Base-by-base conservation (phyloP, 139 green algal species). In the Edaphochlamys debaryana region DNA sequence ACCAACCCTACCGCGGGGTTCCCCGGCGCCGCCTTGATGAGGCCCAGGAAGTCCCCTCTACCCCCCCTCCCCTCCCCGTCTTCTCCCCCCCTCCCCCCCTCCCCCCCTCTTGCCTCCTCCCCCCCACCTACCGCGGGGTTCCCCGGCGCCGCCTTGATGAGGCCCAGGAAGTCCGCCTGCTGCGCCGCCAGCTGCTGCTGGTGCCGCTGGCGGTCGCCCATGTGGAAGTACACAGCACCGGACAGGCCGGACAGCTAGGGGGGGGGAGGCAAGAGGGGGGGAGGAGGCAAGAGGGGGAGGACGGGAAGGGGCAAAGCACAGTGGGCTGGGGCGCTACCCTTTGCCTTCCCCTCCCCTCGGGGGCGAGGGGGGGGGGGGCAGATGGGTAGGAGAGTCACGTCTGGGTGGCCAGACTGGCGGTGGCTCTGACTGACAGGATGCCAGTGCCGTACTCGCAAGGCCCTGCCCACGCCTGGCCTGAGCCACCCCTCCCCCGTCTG, bases 31-130 rank as follows among this genome's bases (percentile, higher is more conserved):
- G 71, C 50, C 45, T 79, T 79, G 30, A 79, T 79, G 34, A 79
- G 50, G 50, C 71, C 71, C 71, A 79, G 50, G 50, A 67, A 67
- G 56, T 80, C 56, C 71, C 67, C n/a, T n/a, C n/a, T n/a, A n/a
- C n/a, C n/a, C 15, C 48, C 48, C 15, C 11, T 54, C 15, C 9
- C 48, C 48, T 9, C 48, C 11, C 11, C 48, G 9, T 15, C 11
- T 15, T 54, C 15, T 15, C 48, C 9, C 48, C 11, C 48, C 48
- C 9, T 15, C 48, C 48, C 56, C 27, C 17, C 27, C 27, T 22
- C 9, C n/a, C n/a, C n/a, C n/a, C n/a, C n/a, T n/a, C n/a, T n/a
- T n/a, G n/a, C n/a, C n/a, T n/a, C n/a, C n/a, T 8, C 27, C 22
- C 9, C 27, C 27, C 56, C 17, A 25, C 71, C 22, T 32, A 79